phyloP scores from a whole-genome alignment of 371 early-diverging fungal genomes.

The Batkoa obscura region DNA sequence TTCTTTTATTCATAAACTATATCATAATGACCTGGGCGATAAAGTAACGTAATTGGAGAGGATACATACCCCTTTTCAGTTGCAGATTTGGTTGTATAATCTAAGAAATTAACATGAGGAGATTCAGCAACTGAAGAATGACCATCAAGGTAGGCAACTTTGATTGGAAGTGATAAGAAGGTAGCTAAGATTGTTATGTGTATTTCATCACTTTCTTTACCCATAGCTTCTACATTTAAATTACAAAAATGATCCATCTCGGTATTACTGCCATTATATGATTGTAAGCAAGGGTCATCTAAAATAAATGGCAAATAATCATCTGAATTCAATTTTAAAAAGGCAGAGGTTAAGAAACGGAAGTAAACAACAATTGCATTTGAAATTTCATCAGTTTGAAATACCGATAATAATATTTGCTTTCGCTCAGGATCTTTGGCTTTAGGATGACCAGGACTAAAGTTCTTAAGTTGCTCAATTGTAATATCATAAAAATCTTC shows the following conservation, averaged over 20 bases:
- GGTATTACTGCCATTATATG: neutral
- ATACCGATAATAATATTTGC: slow-evolving; percentile 23
- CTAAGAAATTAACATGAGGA: slow-evolving; percentile 28
- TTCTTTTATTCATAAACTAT: no score
- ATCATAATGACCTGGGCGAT: slow-evolving; percentile 41
- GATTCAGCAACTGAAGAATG: slow-evolving; percentile 16
- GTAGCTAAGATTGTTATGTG: slow-evolving; percentile 41
- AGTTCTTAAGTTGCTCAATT: slow-evolving; percentile 18
- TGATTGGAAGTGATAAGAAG: slow-evolving; percentile 28
- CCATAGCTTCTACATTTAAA: slow-evolving; percentile 47
- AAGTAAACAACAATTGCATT: slow-evolving; percentile 48
- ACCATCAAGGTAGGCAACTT: slow-evolving; percentile 44
- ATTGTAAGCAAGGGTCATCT: slow-evolving; percentile 21
- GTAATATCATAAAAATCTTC: slow-evolving; percentile 42
- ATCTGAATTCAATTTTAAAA: slow-evolving; percentile 33
- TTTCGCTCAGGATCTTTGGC: slow-evolving; percentile 5
- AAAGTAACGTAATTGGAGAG: slow-evolving; percentile 17
- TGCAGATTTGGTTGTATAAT: neutral
- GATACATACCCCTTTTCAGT: slow-evolving; percentile 5
- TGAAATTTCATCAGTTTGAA: slow-evolving; percentile 36
- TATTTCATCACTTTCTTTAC: slow-evolving; percentile 46
- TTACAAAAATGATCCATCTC: slow-evolving; percentile 38
- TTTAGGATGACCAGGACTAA: slow-evolving; percentile 8
- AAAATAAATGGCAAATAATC: slow-evolving; percentile 45
- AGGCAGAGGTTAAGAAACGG: slow-evolving; percentile 42